These are phyloP conservation scores for Theobroma cacao DNA, from an alignment of 345 rosid genomes.

Conservation along the genomic window DNA sequence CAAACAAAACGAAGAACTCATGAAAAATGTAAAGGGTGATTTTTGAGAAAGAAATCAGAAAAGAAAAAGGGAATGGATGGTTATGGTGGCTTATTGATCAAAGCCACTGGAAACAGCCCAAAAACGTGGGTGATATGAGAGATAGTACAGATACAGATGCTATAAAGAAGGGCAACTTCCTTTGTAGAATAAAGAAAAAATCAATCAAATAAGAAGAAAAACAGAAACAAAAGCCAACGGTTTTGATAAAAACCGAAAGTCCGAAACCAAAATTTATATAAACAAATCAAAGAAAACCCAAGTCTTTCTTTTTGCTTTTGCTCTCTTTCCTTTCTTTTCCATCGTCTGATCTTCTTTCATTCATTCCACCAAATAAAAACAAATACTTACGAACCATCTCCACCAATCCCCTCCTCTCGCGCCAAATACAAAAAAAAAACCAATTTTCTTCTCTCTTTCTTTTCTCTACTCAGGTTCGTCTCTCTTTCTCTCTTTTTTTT, in stretches of 20 bases:
- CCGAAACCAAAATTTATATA: neutral
- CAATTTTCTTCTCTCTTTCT: neutral
- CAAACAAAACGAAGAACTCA: too few species aligned
- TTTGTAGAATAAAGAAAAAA: too few species aligned
- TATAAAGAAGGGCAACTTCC: neutral
- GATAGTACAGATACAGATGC: neutral
- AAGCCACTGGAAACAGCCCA: neutral
- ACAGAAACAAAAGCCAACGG: neutral
- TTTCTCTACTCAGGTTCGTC: neutral
- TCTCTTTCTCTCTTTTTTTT: neutral
- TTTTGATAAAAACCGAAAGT: neutral
- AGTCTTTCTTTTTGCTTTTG: neutral
- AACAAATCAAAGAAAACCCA: neutral
- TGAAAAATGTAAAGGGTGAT: too few species aligned
- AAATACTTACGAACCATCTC: neutral
- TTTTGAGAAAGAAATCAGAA: too few species aligned
- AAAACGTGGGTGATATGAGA: neutral
- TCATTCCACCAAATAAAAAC: neutral
- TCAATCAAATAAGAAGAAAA: neutral
- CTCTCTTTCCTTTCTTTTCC: neutral
- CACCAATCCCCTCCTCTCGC: slow-evolving; percentile 13
- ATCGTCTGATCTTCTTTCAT: neutral
- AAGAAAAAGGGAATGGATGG: too few species aligned
- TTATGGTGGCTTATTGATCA: neutral
- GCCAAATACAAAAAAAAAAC: slow-evolving; percentile 1